Percentiles rank a stretch among this genome's conserved stretches.
phyloP scores from a whole-genome alignment of 2,329 filamentous ascomycete species.

The Tolypocladium inflatum region DNA sequence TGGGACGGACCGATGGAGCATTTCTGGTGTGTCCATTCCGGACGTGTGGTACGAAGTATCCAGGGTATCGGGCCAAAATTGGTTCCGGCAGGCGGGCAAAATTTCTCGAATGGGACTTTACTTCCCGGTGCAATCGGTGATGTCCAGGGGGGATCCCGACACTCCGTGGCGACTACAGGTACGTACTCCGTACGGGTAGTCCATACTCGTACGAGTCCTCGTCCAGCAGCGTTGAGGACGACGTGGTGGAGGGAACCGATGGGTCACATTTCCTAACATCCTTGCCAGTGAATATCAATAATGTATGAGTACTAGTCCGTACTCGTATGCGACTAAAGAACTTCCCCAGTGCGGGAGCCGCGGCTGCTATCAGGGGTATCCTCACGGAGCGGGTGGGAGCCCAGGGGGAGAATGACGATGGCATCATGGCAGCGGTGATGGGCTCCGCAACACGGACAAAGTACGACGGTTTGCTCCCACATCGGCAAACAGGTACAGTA shows the following conservation, averaged over 20 bases:
- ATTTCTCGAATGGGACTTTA: neutral
- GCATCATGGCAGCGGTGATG: neutral
- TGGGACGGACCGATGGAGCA: neutral
- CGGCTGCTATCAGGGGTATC: neutral
- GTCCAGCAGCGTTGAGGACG: neutral
- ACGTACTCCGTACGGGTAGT: neutral
- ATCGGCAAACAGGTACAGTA: neutral
- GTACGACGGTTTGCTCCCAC: neutral
- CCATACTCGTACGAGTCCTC: neutral
- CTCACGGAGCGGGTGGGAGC: neutral
- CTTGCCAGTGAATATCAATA: neutral
- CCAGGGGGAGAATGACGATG: neutral
- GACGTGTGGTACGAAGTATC: neutral
- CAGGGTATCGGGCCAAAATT: neutral
- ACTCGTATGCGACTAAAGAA: neutral
- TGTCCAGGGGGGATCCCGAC: neutral
- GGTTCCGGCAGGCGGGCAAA: neutral
- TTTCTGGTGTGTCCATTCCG: neutral
- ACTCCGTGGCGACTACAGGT: neutral
- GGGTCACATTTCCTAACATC: neutral
- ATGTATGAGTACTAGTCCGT: neutral
- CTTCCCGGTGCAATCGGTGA: neutral
- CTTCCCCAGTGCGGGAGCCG: neutral
- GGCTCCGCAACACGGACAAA: neutral
- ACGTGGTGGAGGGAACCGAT: neutral